These are phyloP conservation scores for Thermothelomyces thermophilus DNA, from an alignment of 2,329 filamentous ascomycete genomes.

Conservation along the genomic window DNA sequence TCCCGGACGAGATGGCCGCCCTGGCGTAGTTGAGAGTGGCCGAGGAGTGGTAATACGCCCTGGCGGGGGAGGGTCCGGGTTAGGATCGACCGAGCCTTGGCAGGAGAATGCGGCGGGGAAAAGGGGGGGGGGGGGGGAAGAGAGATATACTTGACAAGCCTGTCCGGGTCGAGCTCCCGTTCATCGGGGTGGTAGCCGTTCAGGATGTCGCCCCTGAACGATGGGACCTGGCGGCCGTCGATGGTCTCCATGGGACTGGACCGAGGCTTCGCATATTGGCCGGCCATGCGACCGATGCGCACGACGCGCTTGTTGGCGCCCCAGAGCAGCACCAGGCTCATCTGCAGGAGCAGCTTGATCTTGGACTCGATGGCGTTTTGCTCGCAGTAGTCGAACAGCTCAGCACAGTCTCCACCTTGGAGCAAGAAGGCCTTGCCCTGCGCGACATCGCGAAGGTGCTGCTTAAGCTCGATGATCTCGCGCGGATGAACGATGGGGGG, in stretches of 20 bases:
- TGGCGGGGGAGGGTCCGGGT: too few relatives aligned
- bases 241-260: conserved; percentile 81
- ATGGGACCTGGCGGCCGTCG: conserved; percentile 73
- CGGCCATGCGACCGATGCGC: conserved; percentile 90
- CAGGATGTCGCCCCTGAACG: conserved; percentile 91
- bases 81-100: not conserved
- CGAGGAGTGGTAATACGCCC: conserved; percentile 92
- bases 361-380: conserved; percentile 87
- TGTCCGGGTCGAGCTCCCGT: conserved; percentile 70
- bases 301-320: conserved; percentile 76
- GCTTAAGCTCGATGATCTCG: conserved; percentile 75
- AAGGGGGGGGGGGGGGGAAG: not conserved
- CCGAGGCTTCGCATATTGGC: conserved; percentile 93
- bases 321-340: conserved; percentile 94
- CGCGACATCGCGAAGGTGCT: conserved; percentile 76
- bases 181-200: conserved; percentile 79
- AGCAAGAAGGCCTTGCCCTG: conserved; percentile 86
- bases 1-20: conserved; percentile 73
- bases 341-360: conserved; percentile 92
- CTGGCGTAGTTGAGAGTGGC: conserved; percentile 92
- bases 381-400: conserved; percentile 94
- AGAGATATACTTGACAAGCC: conserved; percentile 61
- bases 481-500: conserved; percentile 73
- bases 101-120: too few relatives aligned
- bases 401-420: conserved; percentile 94